A percentile compares a stretch with the other conserved stretches of the same genome.
Evolutionary conservation across 768 basidiomycete species (phyloP).

Genomic region (Phlegmacium glaucopus): DNA sequence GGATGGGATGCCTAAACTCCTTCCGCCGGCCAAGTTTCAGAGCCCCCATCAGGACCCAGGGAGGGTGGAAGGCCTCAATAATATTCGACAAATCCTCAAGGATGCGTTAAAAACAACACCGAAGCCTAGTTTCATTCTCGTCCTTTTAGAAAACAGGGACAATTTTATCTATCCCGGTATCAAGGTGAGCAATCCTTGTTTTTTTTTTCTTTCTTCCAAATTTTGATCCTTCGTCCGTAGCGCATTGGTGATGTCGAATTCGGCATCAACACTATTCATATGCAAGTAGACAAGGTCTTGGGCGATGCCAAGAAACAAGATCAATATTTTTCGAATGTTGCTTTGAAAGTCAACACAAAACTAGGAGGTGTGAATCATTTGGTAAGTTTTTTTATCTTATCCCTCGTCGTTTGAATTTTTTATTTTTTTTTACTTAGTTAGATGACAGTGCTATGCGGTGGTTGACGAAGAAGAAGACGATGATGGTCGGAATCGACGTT

Average conservation of each 20-base stretch:
- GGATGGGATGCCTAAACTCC: slow-evolving; percentile 26
- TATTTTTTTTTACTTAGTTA: too few relatives aligned
- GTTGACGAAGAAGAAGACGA: slow-evolving; percentile 66
- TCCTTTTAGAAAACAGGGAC: slow-evolving; percentile 64
- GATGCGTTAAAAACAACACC: slow-evolving; percentile 19
- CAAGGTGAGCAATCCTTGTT: slow-evolving; percentile 38
- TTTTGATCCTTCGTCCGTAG: slow-evolving; percentile 22
- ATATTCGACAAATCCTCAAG: slow-evolving; percentile 40
- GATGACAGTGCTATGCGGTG: slow-evolving; percentile 55
- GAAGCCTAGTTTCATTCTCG: slow-evolving; percentile 65
- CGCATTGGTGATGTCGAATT: slow-evolving; percentile 68
- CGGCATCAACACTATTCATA: slow-evolving; percentile 76
- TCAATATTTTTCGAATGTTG: slow-evolving; percentile 81
- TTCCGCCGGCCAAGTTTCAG: slow-evolving; percentile 34
- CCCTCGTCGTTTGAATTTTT: too few relatives aligned
- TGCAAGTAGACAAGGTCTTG: slow-evolving; percentile 62
- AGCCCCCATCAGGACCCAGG: slow-evolving; percentile 28
- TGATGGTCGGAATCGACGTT: slow-evolving; percentile 85
- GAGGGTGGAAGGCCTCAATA: slow-evolving; percentile 33
- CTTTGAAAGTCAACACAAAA: slow-evolving; percentile 80
- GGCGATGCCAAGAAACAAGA: slow-evolving; percentile 55
- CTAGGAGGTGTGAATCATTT: slow-evolving; percentile 79
- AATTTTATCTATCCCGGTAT: slow-evolving; percentile 79
- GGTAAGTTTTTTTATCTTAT: slow-evolving; percentile 21
- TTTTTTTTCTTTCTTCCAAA: neutral